Conservation (phyloP, 495 filamentous ascomycete species). For the Tuber microsphaerosporum region DNA sequence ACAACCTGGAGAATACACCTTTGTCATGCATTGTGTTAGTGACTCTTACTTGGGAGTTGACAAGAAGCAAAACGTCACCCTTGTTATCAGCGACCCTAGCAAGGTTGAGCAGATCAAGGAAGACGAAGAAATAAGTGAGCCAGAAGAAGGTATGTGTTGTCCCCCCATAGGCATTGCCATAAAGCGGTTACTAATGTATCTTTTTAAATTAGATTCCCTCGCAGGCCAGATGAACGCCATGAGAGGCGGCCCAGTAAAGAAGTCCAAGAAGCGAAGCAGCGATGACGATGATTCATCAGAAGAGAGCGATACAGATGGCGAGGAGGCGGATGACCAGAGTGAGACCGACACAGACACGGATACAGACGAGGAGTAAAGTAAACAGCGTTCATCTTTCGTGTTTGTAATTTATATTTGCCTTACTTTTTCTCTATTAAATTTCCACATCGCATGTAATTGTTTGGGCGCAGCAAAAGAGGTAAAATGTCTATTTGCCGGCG, state of each 20-base stretch:
- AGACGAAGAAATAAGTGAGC: slow-evolving; percentile 92
- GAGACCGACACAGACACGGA: slow-evolving; percentile 39
- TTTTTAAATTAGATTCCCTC: slow-evolving; percentile 58
- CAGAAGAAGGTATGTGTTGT: slow-evolving; percentile 75
- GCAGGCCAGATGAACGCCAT: slow-evolving; percentile 91
- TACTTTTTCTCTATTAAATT: background rate
- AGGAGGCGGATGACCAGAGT: slow-evolving; percentile 44
- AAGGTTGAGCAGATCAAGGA: slow-evolving; percentile 72
- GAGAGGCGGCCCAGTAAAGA: slow-evolving; percentile 55
- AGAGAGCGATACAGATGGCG: slow-evolving; percentile 65
- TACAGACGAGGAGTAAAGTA: slow-evolving; percentile 36
- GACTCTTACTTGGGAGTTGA: slow-evolving; percentile 94
- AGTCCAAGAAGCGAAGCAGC: slow-evolving; percentile 48
- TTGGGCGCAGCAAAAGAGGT: background rate
- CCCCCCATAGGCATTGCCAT: slow-evolving; percentile 1
- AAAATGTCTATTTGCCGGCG: background rate
- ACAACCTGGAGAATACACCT: slow-evolving; percentile 83
- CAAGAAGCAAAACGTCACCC: slow-evolving; percentile 74
- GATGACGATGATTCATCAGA: slow-evolving; percentile 85
- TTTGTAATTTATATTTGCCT: background rate
- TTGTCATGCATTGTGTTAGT: slow-evolving; percentile 83
- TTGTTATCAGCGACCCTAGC: slow-evolving; percentile 81
- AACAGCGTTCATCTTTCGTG: background rate
- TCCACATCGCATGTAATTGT: background rate
- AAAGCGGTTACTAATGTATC: slow-evolving; percentile 10